These are phyloP conservation scores for Colletotrichum cuscutae DNA, from an alignment of 2,329 filamentous ascomycete genomes.

Conservation along the genomic window DNA sequence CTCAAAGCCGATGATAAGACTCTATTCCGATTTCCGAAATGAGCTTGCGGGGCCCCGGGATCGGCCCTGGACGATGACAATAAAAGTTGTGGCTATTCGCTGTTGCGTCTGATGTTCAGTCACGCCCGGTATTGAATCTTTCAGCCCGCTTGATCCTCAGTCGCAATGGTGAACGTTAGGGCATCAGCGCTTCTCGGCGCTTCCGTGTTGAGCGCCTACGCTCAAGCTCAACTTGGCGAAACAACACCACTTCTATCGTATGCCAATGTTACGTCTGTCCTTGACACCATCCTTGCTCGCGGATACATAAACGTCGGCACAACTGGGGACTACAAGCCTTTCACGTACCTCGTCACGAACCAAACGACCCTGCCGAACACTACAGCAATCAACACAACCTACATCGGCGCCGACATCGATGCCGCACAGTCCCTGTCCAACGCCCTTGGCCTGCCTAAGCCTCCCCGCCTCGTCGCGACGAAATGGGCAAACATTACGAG, in stretches of 20 bases:
- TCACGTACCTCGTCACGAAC: slow-evolving; percentile 31
- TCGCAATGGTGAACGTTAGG: background rate
- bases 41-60: slow-evolving; percentile 27
- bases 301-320: slow-evolving; percentile 33
- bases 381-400: slow-evolving; percentile 27
- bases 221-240: background rate
- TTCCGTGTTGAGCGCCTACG: background rate
- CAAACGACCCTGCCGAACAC: slow-evolving; percentile 6
- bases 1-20: slow-evolving; percentile 3
- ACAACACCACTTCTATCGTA: background rate
- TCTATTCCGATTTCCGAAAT: slow-evolving; percentile 24
- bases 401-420: slow-evolving; percentile 34
- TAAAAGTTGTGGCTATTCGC: background rate
- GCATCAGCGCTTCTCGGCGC: background rate
- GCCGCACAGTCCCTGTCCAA: slow-evolving; percentile 32
- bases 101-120: background rate
- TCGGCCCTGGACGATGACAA: slow-evolving; percentile 9
- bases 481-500: slow-evolving; percentile 28
- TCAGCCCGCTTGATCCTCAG: background rate
- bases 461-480: slow-evolving; percentile 20
- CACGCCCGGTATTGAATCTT: background rate
- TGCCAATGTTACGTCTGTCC: slow-evolving; percentile 25
- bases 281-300: slow-evolving; percentile 27
- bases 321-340: slow-evolving; percentile 33
- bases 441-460: slow-evolving; percentile 27